Percentiles rank a stretch among this genome's conserved stretches.
These are phyloP conservation scores for Blepharisma stoltei DNA, from an alignment of 73 alveolate species.

Conservation along the genomic window DNA sequence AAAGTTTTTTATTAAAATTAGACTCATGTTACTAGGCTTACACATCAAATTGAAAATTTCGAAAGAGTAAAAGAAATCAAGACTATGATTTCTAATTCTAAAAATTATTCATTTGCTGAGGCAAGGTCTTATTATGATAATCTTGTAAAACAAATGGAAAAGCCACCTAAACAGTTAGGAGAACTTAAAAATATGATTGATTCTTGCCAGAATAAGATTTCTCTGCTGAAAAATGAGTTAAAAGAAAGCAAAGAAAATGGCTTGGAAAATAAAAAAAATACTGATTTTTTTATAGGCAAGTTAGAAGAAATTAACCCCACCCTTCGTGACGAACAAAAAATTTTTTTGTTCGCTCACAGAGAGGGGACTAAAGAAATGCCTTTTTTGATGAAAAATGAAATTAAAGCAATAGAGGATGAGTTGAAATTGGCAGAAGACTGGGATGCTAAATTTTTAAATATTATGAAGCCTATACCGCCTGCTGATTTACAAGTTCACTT, in stretches of 20 bases:
- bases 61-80: no score
- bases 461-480: neutral
- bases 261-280: neutral
- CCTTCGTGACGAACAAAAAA: no score
- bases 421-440: conserved; percentile 20
- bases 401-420: conserved; percentile 15
- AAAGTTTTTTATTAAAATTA: no score
- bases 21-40: no score
- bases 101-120: no score
- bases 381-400: conserved; percentile 13
- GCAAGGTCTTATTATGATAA: no score
- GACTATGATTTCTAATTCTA: no score
- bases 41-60: no score
- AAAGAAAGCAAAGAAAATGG: neutral
- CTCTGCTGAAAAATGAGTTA: conserved; percentile 9
- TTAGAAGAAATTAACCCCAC: neutral
- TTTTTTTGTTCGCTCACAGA: no score
- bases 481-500: neutral
- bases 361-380: no score
- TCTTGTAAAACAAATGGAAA: no score
- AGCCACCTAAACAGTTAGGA: no score
- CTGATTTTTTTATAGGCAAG: neutral
- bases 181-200: neutral
- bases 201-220: neutral
- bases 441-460: neutral